Evolutionary conservation across 2,329 filamentous ascomycete species (phyloP).

Genomic region (Drechslerella dactyloides): DNA sequence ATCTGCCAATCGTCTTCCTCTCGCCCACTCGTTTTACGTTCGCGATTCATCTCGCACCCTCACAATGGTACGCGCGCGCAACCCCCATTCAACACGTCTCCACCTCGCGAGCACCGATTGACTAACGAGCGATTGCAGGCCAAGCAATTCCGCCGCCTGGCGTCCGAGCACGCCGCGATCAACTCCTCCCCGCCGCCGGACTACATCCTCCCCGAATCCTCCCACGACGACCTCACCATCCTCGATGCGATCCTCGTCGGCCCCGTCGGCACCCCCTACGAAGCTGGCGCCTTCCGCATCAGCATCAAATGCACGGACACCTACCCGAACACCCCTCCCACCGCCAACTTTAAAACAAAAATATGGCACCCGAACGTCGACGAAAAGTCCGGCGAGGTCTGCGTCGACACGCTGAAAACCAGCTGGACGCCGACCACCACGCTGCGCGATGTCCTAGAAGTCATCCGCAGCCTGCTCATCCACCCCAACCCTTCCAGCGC

Average conservation of each 20-base stretch:
- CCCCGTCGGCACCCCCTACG: slow-evolving; percentile 54
- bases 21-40: not conserved
- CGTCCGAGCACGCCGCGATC: slow-evolving; percentile 53
- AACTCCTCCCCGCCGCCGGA: slow-evolving; percentile 53
- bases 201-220: slow-evolving; percentile 53
- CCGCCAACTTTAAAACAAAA: slow-evolving; percentile 55
- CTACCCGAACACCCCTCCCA: slow-evolving; percentile 53
- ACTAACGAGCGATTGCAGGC: slow-evolving; percentile 13
- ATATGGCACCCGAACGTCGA: slow-evolving; percentile 55
- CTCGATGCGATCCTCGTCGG: slow-evolving; percentile 53
- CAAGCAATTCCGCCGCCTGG: slow-evolving; percentile 53
- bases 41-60: not conserved
- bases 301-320: slow-evolving; percentile 52
- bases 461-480: slow-evolving; percentile 55
- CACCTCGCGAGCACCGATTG: not conserved
- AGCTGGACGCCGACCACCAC: slow-evolving; percentile 54
- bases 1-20: not conserved
- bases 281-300: slow-evolving; percentile 54
- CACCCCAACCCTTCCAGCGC: slow-evolving; percentile 54
- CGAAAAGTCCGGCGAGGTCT: slow-evolving; percentile 54
- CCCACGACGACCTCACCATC: slow-evolving; percentile 52
- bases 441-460: slow-evolving; percentile 53
- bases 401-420: slow-evolving; percentile 55
- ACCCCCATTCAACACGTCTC: not conserved
- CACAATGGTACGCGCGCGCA: slow-evolving; percentile 11